Percentiles rank a stretch among this genome's conserved stretches.
Conservation (phyloP, 768 basidiomycete species). For the Lactifluus piperatus region DNA sequence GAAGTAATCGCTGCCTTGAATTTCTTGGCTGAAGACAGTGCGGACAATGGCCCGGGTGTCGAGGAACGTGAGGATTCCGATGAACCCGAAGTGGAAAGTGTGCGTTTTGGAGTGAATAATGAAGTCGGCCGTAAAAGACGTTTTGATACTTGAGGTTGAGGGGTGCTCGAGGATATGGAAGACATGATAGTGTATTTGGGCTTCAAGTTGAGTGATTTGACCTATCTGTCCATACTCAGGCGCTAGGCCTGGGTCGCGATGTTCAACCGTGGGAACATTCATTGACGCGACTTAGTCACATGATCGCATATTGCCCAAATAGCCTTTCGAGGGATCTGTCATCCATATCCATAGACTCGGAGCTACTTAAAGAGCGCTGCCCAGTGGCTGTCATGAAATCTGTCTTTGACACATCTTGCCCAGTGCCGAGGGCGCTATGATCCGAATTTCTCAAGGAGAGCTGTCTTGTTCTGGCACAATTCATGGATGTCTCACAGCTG, state of each 20-base stretch:
- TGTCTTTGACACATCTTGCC: no score
- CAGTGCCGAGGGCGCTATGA: no score
- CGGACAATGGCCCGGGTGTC: slow-evolving; percentile 10
- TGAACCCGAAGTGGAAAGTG: slow-evolving; percentile 4
- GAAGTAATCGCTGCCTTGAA: slow-evolving; percentile 16
- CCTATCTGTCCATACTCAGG: neutral
- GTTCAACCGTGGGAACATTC: slow-evolving; percentile 11
- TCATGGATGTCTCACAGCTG: no score
- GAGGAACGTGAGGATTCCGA: slow-evolving; percentile 9
- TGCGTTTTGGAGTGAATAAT: slow-evolving; percentile 12
- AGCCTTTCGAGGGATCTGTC: no score
- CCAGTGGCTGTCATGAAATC: no score
- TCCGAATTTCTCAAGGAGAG: no score
- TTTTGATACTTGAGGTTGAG: neutral
- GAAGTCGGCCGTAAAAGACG: slow-evolving; percentile 11
- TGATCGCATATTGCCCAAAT: no score
- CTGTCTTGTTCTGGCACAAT: no score
- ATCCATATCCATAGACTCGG: no score
- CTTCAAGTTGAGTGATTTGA: neutral
- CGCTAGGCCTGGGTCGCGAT: neutral
- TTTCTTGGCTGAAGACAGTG: slow-evolving; percentile 19
- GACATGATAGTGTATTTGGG: neutral
- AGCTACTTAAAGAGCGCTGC: no score
- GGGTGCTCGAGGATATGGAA: neutral
- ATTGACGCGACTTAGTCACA: slow-evolving; percentile 4